phyloP scores from a whole-genome alignment of 192 early-diverging fungal species.

The Backusella parvicylindrica region DNA sequence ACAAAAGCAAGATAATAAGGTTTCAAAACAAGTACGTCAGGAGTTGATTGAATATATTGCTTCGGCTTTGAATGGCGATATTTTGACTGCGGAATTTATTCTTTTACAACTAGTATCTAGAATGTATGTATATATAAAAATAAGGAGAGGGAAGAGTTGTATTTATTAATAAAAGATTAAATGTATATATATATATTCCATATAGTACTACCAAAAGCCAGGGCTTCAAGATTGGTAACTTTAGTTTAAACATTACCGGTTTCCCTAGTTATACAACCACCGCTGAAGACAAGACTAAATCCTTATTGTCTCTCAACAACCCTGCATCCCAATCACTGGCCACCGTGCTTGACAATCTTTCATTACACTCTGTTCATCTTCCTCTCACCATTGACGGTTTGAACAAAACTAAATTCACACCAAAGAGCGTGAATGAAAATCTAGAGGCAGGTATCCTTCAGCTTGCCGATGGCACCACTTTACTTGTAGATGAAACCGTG shows the following conservation, averaged over 20 bases:
- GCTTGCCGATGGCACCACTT: slow-evolving; percentile 50
- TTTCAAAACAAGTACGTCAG: slow-evolving; percentile 27
- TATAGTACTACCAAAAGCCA: slow-evolving; percentile 40
- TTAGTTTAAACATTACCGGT: slow-evolving; percentile 63
- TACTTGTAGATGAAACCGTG: slow-evolving; percentile 70
- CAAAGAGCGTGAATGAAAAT: slow-evolving; percentile 52
- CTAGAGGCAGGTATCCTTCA: slow-evolving; percentile 64
- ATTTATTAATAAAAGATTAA: background rate
- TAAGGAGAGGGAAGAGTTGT: no score
- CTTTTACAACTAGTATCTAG: slow-evolving; percentile 65
- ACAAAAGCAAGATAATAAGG: background rate
- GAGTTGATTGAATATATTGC: slow-evolving; percentile 56
- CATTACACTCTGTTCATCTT: slow-evolving; percentile 56
- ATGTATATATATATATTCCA: background rate
- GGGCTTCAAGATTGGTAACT: slow-evolving; percentile 62
- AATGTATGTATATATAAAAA: slow-evolving; percentile 38
- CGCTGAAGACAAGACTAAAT: background rate
- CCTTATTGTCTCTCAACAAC: slow-evolving; percentile 6
- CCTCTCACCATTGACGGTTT: slow-evolving; percentile 60
- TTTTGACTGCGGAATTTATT: slow-evolving; percentile 64
- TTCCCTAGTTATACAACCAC: slow-evolving; percentile 25
- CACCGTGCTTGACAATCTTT: slow-evolving; percentile 40
- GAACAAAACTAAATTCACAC: slow-evolving; percentile 56
- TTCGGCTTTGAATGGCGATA: slow-evolving; percentile 55
- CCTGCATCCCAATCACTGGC: slow-evolving; percentile 36